Base-by-base conservation (phyloP, 2,329 filamentous ascomycete genomes). In the Aspergillus proliferans region DNA sequence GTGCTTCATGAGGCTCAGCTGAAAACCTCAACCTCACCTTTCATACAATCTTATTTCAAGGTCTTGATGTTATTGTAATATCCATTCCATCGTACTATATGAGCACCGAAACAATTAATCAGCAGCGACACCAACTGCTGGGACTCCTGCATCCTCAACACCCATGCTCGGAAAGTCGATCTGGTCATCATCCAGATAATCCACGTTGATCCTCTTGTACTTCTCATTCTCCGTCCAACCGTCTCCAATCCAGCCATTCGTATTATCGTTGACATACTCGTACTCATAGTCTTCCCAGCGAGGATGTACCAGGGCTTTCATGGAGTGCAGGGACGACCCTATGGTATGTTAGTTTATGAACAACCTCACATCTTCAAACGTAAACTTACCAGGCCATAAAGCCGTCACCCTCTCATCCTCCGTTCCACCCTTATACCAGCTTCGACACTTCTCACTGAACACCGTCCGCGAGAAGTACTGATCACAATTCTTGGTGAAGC, bases 221-320 rank as follows among this genome's bases (percentile, higher is more conserved):
- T 61, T 66, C 50, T 68, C 65, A 41, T 65, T 60, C 39, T 63
- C 55, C 3, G 61, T 65, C 65, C 64, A 68, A 4, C 65, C 65
- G 51, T 69, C 61, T 3, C 66, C 65, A 21, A 68, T 47, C 65
- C 65, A 69, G 10, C 61, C 60, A 21, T 53, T 55, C 0, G 57
- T 54, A 21, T 68, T 68, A 26, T 62, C 54, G 30, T 64, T 60
- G n/a, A 64, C 49, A 50, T 71, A 71, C 38, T 63, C 57, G 47
- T 71, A 69, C 26, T 64, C 57, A 47, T 60, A 71, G 50, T 71
- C 68, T 45, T 71, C 69, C 68, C 67, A 71, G 8, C 67, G 58
- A 4, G 68, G 67, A 34, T 66, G 55, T 4, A 58, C 52, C 12
- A 71, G 54, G 3, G 58, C 60, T 47, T 69, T 63, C 52, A 68